Base-by-base conservation (phyloP, 495 filamentous ascomycete genomes). In the Haplographium delicatum region DNA sequence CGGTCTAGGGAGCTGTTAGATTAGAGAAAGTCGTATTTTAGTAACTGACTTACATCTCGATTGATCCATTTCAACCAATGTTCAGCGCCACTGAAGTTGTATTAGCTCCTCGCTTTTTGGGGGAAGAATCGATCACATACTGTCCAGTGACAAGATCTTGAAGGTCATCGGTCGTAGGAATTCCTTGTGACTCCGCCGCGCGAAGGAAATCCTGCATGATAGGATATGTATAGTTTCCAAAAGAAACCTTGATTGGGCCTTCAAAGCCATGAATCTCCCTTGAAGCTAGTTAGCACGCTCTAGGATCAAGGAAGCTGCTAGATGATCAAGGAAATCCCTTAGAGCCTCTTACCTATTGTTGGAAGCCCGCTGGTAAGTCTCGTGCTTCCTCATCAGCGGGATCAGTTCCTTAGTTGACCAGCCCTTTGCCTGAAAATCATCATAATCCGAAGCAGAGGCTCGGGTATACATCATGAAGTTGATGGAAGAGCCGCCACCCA, bases 381-480 rank as follows among this genome's bases (percentile, higher is more conserved):
- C 88, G 57, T 88, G 82, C 70, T 88, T 90, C 66, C 72, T 85
- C 85, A 90, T 90, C 11, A 91, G 71, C 1, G 87, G 86, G 23
- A 91, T 64, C 10, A 90, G 71, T 50, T 90, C 84, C 58, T 90
- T 78, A 8, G 86, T 88, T 5, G 75, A 81, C 87, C 86, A 91
- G 15, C 87, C 86, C 53, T 89, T 81, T 18, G 85, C 78, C 51
- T 88, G 81, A 62, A 88, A 93, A 64, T 90, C 86, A 62, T 93
- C 88, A 51, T 89, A 91, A 63, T 90, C 88, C 0, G 83, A 86
- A 11, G 84, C 84, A 3, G 81, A 85, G n/a, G 86, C 86, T 45
- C 86, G 72, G 33, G 86, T 90, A 70, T 90, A 91, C 86, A 89
- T 91, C 81, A 91, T 84, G 61, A 89, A 89, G 62, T 91, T 90